Base-by-base conservation (phyloP, 2,329 filamentous ascomycete species). In the Pyricularia pennisetigena region DNA sequence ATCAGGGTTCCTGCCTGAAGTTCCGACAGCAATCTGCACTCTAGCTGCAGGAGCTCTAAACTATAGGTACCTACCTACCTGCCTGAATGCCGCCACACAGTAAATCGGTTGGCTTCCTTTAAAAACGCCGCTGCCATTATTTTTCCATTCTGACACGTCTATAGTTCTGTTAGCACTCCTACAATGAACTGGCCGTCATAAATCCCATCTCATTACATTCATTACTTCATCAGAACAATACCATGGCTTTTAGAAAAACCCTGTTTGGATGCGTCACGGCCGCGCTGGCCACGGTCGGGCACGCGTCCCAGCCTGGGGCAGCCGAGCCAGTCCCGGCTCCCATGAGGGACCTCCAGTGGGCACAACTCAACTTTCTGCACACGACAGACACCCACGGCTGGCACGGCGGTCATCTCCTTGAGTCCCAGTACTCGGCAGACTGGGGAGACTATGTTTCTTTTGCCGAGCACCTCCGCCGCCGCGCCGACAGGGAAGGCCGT, bases 361-460 rank as follows among this genome's bases (percentile, higher is more conserved):
- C 91, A n/a, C 90, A 97, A 77, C 85, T 98, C 75, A 98, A 98
- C 82, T 96, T 97, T 78, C 80, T 99, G n/a, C 94, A 97, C 75
- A 98, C 95, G 0, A 98, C 95, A 59, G 91, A 98, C 77, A 95
- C 92, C 4, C 95, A 98, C 79, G 94, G 95, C 74, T 99, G 95
- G 95, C 89, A 96, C 75, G 93, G 88, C 10, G 95, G 95, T 1
- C 95, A 99, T 82, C 80, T 98, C 5, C 90, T 94, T 81, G 95
- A 99, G 89, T 85, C 93, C 2, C 94, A 95, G 70, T 99, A 96
- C 79, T 94, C 92, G 7, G 94, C 93, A 64, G 95, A 99, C 78
- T 98, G 95, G 93, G 95, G 95, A 69, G 95, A 99, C 79, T 99
- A 98, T 78, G 86, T 98, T 74, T 97, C 94, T 7, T 97, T 99